Evolutionary conservation across 176 grass and related monocot genomes (phyloP).

Genomic region (Elymus sibiricus): DNA sequence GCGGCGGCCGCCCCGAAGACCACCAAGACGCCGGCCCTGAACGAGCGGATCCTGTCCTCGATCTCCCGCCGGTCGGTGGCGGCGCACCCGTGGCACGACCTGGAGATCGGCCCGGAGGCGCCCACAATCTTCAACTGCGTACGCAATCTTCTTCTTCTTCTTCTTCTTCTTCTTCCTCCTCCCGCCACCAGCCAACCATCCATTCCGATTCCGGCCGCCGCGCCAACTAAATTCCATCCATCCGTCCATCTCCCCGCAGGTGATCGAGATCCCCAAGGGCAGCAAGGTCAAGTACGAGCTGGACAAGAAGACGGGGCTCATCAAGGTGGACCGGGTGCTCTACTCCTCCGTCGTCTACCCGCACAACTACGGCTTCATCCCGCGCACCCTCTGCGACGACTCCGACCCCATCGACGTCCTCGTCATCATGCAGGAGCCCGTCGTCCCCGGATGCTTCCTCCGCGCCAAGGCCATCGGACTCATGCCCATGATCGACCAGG

Average conservation of each 20-base stretch:
- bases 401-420: conserved; percentile 87
- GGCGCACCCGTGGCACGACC: conserved; percentile 95
- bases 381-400: conserved; percentile 90
- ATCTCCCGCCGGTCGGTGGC: conserved; percentile 73
- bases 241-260: too few species aligned
- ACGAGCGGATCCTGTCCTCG: conserved; percentile 78
- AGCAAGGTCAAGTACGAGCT: conserved; percentile 97
- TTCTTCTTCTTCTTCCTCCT: too few species aligned
- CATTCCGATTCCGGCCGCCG: too few species aligned
- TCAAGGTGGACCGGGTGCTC: conserved; percentile 97
- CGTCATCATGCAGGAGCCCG: conserved; percentile 96
- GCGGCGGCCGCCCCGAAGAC: not conserved
- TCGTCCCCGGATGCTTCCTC: conserved; percentile 63
- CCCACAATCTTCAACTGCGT: conserved; percentile 84
- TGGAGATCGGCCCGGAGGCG: conserved; percentile 82
- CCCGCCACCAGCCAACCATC: too few species aligned
- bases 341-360: conserved; percentile 96
- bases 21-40: conserved; percentile 40
- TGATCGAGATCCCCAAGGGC: conserved; percentile 85
- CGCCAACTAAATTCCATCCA: too few species aligned
- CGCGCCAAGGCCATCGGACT: conserved; percentile 65
- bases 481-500: conserved; percentile 60
- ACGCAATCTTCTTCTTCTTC: too few species aligned
- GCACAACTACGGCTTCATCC: conserved; percentile 97
- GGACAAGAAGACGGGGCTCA: conserved; percentile 95